Percentiles rank a stretch among this genome's conserved stretches.
Evolutionary conservation across 257 asterid species (phyloP).

Genomic region (Nicotiana noctiflora): DNA sequence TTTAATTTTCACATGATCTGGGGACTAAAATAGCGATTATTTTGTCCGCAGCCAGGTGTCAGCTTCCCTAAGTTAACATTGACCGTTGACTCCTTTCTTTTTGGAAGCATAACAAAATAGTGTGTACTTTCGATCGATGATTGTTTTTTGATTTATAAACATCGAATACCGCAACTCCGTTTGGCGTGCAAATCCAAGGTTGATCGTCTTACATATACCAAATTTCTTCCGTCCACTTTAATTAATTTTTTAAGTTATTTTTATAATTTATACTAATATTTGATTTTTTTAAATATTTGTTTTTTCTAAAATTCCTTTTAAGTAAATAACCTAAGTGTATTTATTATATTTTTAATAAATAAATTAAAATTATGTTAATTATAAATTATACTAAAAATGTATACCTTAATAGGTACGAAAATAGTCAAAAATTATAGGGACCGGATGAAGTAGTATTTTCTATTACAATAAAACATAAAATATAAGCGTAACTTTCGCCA

Average conservation of each 20-base stretch:
- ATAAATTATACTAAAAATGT: too few species aligned
- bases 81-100: not conserved
- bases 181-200: slow-evolving; percentile 4
- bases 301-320: too few species aligned
- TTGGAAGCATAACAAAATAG: not conserved
- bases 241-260: too few species aligned
- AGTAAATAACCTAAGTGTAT: too few species aligned
- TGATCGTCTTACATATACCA: not conserved
- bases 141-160: not conserved
- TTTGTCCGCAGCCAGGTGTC: not conserved
- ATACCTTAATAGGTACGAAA: too few species aligned
- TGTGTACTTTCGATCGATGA: not conserved
- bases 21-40: not conserved
- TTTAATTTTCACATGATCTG: not conserved
- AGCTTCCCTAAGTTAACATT: not conserved
- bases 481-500: not conserved
- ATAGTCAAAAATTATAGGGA: too few species aligned
- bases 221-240: too few species aligned
- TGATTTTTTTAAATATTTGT: too few species aligned
- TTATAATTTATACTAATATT: too few species aligned
- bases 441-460: too few species aligned
- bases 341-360: too few species aligned
- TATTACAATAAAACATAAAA: not conserved
- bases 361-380: too few species aligned
- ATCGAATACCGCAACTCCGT: not conserved